phyloP scores from a whole-genome alignment of 768 basidiomycete species.

The Phaeolepiota aurea region DNA sequence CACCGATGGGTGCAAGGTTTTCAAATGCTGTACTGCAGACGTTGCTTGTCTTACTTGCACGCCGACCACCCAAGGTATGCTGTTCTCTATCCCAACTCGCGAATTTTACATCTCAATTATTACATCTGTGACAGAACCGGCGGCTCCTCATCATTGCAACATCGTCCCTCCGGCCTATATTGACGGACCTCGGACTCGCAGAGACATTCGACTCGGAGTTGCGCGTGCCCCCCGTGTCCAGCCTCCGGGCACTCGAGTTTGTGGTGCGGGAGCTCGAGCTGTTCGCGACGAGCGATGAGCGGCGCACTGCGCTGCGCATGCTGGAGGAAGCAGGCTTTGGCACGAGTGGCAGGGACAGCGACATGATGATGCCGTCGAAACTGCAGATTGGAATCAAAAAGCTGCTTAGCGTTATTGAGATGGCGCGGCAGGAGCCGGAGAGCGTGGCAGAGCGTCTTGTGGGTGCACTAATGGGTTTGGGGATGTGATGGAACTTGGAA shows the following conservation, averaged over 20 bases:
- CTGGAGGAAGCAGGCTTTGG: constrained; percentile 68
- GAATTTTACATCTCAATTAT: constrained; percentile 3
- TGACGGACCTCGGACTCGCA: constrained; percentile 82
- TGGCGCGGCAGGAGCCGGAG: constrained; percentile 94
- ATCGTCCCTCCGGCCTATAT: constrained; percentile 77
- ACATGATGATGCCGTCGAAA: constrained; percentile 31
- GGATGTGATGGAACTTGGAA: no score
- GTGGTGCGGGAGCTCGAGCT: constrained; percentile 77
- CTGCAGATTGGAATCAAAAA: constrained; percentile 92
- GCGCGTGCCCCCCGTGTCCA: constrained; percentile 73
- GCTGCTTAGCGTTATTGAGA: constrained; percentile 84
- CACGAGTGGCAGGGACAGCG: constrained; percentile 35
- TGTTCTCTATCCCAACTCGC: neutral
- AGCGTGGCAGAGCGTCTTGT: constrained; percentile 67
- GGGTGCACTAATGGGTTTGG: constrained; percentile 52
- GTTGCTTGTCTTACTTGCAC: constrained; percentile 77
- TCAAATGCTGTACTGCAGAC: constrained; percentile 92
- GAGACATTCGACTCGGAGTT: constrained; percentile 87
- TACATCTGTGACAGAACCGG: constrained; percentile 50
- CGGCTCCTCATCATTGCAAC: constrained; percentile 90
- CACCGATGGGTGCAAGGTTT: constrained; percentile 93
- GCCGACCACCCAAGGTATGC: constrained; percentile 87
- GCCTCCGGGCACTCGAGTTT: constrained; percentile 60
- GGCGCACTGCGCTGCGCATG: constrained; percentile 50
- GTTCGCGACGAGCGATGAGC: constrained; percentile 51